Evolutionary conservation across 495 filamentous ascomycete genomes (phyloP).

Genomic region (Copromyces sp.): DNA sequence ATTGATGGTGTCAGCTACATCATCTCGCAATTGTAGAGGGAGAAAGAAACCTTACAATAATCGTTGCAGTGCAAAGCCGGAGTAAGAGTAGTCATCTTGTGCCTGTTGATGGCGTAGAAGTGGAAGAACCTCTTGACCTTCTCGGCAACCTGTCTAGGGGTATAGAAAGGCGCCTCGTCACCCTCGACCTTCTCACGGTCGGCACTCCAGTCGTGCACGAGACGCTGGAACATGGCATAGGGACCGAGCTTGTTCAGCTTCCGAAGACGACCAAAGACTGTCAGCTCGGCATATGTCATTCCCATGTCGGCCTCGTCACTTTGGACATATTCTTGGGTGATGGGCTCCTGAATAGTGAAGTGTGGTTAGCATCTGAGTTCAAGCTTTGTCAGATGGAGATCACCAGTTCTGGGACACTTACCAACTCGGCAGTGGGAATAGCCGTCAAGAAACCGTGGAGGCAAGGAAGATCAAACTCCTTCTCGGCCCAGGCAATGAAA

Average conservation of each 20-base stretch:
- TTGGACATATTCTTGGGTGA: conserved; percentile 56
- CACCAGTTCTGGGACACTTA: background rate
- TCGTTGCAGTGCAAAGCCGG: conserved; percentile 36
- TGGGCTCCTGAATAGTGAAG: conserved; percentile 44
- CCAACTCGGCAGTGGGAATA: conserved; percentile 69
- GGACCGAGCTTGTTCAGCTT: conserved; percentile 67
- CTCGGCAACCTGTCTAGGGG: conserved; percentile 34
- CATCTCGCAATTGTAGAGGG: too few relatives aligned
- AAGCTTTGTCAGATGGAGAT: background rate
- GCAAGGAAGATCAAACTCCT: conserved; percentile 56
- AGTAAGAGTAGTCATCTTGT: conserved; percentile 59
- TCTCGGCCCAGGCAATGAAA: conserved; percentile 61
- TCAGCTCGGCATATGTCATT: conserved; percentile 45
- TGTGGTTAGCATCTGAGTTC: background rate
- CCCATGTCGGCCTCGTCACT: conserved; percentile 68
- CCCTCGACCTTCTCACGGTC: conserved; percentile 21
- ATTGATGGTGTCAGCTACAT: background rate
- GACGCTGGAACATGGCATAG: conserved; percentile 56
- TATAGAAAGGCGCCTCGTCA: conserved; percentile 24
- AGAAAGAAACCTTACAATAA: conserved; percentile 13
- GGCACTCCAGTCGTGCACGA: conserved; percentile 61
- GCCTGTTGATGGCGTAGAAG: conserved; percentile 49
- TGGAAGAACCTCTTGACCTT: conserved; percentile 65
- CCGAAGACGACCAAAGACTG: conserved; percentile 38
- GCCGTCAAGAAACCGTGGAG: conserved; percentile 69